These are phyloP conservation scores for Protomyces gravidus DNA, from an alignment of 1,139 yeast genomes.

Conservation along the genomic window DNA sequence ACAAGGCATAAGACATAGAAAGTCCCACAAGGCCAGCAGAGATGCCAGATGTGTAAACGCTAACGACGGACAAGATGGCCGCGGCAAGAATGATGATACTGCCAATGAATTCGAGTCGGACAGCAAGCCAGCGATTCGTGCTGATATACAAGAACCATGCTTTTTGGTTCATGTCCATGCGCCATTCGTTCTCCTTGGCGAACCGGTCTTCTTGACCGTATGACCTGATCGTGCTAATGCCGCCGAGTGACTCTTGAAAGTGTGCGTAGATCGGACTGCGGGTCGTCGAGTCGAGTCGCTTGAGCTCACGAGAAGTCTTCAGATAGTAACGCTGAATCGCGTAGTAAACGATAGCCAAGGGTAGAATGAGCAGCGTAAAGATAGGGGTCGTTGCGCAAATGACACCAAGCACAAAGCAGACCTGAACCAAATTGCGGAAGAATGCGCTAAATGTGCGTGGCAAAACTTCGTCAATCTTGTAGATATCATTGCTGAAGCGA, in stretches of 20 bases:
- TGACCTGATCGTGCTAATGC: constrained; percentile 86
- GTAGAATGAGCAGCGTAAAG: constrained; percentile 65
- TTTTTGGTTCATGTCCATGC: constrained; percentile 60
- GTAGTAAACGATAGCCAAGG: constrained; percentile 65
- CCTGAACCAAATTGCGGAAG: constrained; percentile 66
- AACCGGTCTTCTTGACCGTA: constrained; percentile 74
- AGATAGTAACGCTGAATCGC: constrained; percentile 87
- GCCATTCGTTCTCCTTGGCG: constrained; percentile 53
- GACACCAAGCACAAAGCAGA: constrained; percentile 74
- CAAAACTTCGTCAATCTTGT: constrained; percentile 82
- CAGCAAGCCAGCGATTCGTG: constrained; percentile 67
- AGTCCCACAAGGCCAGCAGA: constrained; percentile 70
- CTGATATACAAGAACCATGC: constrained; percentile 55
- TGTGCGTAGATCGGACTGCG: constrained; percentile 94
- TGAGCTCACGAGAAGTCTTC: constrained; percentile 86
- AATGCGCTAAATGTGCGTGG: constrained; percentile 83
- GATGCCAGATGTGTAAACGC: constrained; percentile 46
- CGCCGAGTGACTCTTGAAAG: constrained; percentile 90
- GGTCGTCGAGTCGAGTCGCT: constrained; percentile 89
- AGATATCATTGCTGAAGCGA: constrained; percentile 89
- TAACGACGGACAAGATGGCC: constrained; percentile 53
- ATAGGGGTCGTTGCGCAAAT: constrained; percentile 87
- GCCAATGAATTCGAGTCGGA: constrained; percentile 66
- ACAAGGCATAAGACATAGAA: constrained; percentile 65
- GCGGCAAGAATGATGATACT: constrained; percentile 59